Base-by-base conservation (phyloP, 2,329 filamentous ascomycete genomes). In the Rosellinia necatrix region DNA sequence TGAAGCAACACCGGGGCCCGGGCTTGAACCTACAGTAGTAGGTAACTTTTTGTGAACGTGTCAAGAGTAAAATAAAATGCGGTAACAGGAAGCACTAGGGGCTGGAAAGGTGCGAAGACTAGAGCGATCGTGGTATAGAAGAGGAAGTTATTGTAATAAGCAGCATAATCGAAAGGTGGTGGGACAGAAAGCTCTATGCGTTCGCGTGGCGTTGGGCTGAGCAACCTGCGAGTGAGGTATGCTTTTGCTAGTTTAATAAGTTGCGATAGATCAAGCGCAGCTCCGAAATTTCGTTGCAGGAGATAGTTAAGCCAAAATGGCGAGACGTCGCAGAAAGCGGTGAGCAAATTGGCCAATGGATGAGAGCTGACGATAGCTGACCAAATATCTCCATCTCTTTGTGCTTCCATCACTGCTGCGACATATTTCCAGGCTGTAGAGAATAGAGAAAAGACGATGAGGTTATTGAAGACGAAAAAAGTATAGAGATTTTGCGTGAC, bases 381-480 rank as follows among this genome's bases (percentile, higher is more conserved):
- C 88, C 88, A 91, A n/a, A 85, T 81, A 63, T 86, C 78, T 13
- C 79, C 75, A 32, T 84, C 80, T 0, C 78, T 72, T 4, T 81
- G 71, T 0, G 83, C 76, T 2, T 81, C 70, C 41, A 91, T 77
- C 22, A 96, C 85, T 4, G 77, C 77, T 1, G 85, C 76, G 4
- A 90, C 78, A 65, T 92, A 92, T 2, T 78, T 77, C 85, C 62
- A 64, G n/a, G 62, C 61, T 4, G 62, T 59, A 4, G 61, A 63
- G 29, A 97, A 97, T 10, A 96, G 78, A 10, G 92, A 96, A 72
- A 97, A 97, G 53, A 97, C 86, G 61, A 97, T 78, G 51, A 97
- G 75, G 69, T 97, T 96, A 81, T 97, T 97, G 79, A 97, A 91
- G 49, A 96, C 83, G 72, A 97, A 97, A 76, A 97, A 97, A 15